Conservation (phyloP, 2,329 filamentous ascomycete species). For the Fusarium austroafricanum region DNA sequence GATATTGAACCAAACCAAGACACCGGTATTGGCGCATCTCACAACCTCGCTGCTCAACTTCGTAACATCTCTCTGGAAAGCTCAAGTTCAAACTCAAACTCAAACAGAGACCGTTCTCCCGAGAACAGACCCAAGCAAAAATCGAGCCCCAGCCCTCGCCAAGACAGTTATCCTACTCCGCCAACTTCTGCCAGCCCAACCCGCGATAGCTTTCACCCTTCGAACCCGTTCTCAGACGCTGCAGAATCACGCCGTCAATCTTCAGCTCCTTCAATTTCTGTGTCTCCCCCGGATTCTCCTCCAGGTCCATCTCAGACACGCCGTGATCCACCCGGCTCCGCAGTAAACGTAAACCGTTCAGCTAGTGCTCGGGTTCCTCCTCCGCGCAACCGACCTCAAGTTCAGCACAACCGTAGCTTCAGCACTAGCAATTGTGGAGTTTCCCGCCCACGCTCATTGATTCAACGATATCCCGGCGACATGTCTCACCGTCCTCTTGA, state of each 20-base stretch:
- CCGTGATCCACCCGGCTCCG: conserved; percentile 45
- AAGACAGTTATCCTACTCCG: conserved; percentile 57
- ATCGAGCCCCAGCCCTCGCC: conserved; percentile 16
- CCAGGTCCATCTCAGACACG: conserved; percentile 28
- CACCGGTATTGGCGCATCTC: conserved; percentile 59
- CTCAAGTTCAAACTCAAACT: conserved; percentile 21
- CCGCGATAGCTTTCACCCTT: conserved; percentile 58
- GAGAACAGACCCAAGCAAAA: conserved; percentile 16
- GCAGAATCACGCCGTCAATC: conserved; percentile 29
- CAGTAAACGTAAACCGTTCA: conserved; percentile 51
- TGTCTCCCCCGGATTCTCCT: conserved; percentile 39
- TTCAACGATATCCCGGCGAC: conserved; percentile 69
- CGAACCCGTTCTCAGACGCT: conserved; percentile 55
- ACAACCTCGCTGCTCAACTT: conserved; percentile 38
- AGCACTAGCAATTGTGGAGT: conserved; percentile 34
- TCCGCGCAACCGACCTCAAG: conserved; percentile 11
- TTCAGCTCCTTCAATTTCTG: conserved; percentile 17
- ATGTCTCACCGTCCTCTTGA: conserved; percentile 75
- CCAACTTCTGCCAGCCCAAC: conserved; percentile 67
- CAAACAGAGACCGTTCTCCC: conserved; percentile 8
- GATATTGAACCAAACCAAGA: conserved; percentile 75
- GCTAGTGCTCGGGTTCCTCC: conserved; percentile 42
- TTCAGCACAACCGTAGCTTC: conserved; percentile 40
- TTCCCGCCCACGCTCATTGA: conserved; percentile 33
- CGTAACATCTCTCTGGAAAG: conserved; percentile 33